Evolutionary conservation across 2,329 filamentous ascomycete species (phyloP).

Genomic region (Fusarium chuoi): DNA sequence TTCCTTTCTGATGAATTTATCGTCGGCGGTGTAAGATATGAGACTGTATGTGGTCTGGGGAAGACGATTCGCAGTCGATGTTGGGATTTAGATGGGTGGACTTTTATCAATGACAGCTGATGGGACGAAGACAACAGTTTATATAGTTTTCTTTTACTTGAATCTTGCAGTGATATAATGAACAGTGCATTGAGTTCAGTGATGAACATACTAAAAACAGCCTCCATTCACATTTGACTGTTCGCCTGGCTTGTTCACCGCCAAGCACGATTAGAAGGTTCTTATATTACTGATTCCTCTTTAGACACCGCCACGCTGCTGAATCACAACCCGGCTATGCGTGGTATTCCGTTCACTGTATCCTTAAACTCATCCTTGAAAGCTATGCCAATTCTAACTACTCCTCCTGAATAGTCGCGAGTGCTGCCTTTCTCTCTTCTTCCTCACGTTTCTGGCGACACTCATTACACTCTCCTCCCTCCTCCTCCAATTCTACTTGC

Average conservation of each 20-base stretch:
- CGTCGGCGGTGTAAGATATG: accelerated
- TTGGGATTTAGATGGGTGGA: too few species aligned
- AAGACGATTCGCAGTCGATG: accelerated
- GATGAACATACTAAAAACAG: not conserved
- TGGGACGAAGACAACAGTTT: not conserved
- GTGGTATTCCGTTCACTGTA: accelerated
- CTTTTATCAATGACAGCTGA: not conserved
- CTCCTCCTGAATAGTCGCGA: not conserved
- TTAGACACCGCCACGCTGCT: accelerated
- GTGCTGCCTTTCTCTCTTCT: not conserved
- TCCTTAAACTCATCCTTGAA: accelerated
- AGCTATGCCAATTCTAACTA: not conserved
- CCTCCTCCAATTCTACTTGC: not conserved
- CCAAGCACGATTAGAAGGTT: accelerated
- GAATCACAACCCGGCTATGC: accelerated
- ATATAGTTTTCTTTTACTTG: accelerated
- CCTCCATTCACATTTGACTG: not conserved
- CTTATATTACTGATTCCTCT: accelerated
- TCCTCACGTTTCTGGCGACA: not conserved
- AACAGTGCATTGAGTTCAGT: accelerated
- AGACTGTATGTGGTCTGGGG: not conserved
- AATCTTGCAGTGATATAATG: not conserved
- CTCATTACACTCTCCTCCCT: not conserved
- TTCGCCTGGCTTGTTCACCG: accelerated
- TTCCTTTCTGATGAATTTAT: accelerated